A percentile compares a stretch with the other conserved stretches of the same genome.
Conservation (phyloP, 2,329 filamentous ascomycete species). For the Annulohypoxylon truncatum region DNA sequence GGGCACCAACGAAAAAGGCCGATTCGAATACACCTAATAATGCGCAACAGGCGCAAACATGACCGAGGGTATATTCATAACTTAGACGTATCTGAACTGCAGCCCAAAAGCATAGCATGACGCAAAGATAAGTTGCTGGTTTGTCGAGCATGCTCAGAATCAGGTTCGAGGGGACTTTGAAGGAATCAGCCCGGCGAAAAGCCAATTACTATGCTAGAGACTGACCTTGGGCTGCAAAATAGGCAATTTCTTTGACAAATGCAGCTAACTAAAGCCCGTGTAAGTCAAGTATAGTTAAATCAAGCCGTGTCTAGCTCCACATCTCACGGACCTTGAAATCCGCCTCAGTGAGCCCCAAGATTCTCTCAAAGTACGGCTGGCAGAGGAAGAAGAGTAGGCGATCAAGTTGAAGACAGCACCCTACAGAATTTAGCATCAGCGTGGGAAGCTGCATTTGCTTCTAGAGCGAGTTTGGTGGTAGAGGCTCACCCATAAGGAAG, state of each 20-base stretch:
- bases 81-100: background rate
- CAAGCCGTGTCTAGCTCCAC: too few relatives aligned
- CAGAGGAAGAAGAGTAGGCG: background rate
- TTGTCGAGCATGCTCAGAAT: background rate
- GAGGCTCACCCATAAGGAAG: background rate
- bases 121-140: constrained; percentile 1
- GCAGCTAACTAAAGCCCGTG: background rate
- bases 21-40: constrained; percentile 11
- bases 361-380: background rate
- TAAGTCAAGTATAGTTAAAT: background rate
- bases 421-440: background rate
- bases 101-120: background rate
- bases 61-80: background rate
- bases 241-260: background rate
- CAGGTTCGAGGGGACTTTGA: constrained; percentile 17
- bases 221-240: constrained; percentile 10
- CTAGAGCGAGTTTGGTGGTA: background rate
- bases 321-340: constrained; percentile 15
- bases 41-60: background rate
- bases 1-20: constrained; percentile 9
- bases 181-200: background rate
- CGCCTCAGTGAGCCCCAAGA: background rate
- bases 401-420: constrained; percentile 10
- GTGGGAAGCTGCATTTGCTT: background rate
- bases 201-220: background rate